phyloP scores from a whole-genome alignment of 768 basidiomycete genomes.

The Cystobasidium ongulense region DNA sequence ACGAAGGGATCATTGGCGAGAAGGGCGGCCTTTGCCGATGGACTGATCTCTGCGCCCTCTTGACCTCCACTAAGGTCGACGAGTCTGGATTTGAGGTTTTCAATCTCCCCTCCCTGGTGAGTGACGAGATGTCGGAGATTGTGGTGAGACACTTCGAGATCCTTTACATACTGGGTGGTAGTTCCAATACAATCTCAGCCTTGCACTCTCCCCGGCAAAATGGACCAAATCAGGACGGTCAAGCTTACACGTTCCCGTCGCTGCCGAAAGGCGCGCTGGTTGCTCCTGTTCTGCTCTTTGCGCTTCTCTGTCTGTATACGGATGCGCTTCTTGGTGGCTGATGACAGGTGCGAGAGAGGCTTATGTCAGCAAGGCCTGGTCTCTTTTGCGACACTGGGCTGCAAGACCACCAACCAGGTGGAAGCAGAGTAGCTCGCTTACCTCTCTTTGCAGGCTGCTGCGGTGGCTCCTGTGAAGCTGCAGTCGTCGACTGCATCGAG shows the following conservation, averaged over 20 bases:
- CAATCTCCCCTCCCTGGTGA: background rate
- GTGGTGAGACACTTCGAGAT: slow-evolving; percentile 8
- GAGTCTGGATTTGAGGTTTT: background rate
- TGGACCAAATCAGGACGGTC: background rate
- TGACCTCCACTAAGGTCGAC: background rate
- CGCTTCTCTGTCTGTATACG: slow-evolving; percentile 15
- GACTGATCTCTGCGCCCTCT: background rate
- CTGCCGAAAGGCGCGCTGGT: slow-evolving; percentile 9
- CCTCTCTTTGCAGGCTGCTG: too few species aligned
- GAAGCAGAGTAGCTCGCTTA: too few species aligned
- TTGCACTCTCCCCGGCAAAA: too few species aligned
- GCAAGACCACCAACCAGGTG: too few species aligned
- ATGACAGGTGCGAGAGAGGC: background rate
- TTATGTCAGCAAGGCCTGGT: too few species aligned
- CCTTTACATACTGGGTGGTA: slow-evolving; percentile 12
- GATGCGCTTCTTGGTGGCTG: slow-evolving; percentile 9
- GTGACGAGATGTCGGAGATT: background rate
- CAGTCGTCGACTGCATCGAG: too few species aligned
- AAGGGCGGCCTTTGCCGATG: background rate
- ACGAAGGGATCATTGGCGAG: background rate
- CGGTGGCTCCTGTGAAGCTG: too few species aligned
- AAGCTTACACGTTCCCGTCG: background rate
- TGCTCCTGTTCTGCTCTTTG: slow-evolving; percentile 12
- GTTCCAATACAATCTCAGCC: too few species aligned
- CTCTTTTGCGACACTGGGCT: too few species aligned